Percentiles rank a stretch among this genome's conserved stretches.
Conservation (phyloP, 164 flowering plant species). For the Tetrastigma voinierianum region DNA sequence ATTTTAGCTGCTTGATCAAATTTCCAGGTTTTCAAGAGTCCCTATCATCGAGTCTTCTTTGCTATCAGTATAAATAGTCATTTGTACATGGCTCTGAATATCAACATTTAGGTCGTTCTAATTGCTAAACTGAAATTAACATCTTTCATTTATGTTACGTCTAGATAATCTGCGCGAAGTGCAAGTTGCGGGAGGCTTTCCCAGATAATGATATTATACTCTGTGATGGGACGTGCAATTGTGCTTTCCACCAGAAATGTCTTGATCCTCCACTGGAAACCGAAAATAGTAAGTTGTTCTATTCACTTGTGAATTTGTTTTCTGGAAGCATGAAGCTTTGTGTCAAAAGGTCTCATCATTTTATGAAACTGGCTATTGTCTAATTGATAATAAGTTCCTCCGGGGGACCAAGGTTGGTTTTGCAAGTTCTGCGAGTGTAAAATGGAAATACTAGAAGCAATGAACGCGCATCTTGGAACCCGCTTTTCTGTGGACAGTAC, state of each 20-base stretch:
- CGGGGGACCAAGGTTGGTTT: conserved; percentile 90
- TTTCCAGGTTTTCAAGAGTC: no score
- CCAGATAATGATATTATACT: conserved; percentile 93
- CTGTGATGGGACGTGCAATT: conserved; percentile 94
- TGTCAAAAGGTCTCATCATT: not conserved
- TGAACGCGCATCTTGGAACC: conserved; percentile 95
- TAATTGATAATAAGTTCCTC: conserved; percentile 66
- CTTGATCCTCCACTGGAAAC: conserved; percentile 91
- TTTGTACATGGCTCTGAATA: no score
- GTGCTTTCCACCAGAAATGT: conserved; percentile 96
- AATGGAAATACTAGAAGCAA: conserved; percentile 79
- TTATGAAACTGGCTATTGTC: conserved; percentile 3
- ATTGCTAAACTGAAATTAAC: not conserved
- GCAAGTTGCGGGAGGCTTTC: conserved; percentile 75
- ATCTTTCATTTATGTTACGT: conserved; percentile 12
- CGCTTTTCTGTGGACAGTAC: conserved; percentile 50
- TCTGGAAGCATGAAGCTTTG: not conserved
- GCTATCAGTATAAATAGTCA: no score
- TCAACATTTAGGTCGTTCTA: no score
- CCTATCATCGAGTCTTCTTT: no score
- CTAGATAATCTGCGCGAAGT: conserved; percentile 90
- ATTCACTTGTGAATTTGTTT: not conserved
- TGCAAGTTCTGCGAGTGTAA: conserved; percentile 90
- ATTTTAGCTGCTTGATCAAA: no score
- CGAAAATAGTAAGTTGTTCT: conserved; percentile 64